Percentiles rank a stretch among this genome's conserved stretches.
Conservation (phyloP, 2,329 filamentous ascomycete species). For the Xylariaceae sp. region DNA sequence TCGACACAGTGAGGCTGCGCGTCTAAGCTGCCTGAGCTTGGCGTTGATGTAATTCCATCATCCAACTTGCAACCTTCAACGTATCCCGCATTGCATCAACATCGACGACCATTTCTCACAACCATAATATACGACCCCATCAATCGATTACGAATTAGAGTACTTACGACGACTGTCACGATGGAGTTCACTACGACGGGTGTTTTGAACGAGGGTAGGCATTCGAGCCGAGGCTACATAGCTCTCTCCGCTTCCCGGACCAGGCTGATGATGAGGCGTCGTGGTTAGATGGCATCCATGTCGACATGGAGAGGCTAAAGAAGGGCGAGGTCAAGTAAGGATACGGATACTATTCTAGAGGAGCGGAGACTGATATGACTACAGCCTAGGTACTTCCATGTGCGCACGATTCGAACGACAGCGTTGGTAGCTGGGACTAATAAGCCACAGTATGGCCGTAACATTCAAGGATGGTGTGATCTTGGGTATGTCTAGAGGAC, state of each 20-base stretch:
- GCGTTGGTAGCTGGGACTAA: conserved; percentile 15
- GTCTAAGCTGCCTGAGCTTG: conserved; percentile 31
- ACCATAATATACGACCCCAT: neutral
- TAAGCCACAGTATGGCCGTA: conserved; percentile 76
- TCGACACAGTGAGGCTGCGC: conserved; percentile 26
- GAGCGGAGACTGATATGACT: conserved; percentile 18
- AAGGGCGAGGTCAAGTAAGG: conserved; percentile 97
- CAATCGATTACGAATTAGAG: conserved; percentile 5
- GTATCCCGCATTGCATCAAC: neutral
- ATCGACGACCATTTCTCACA: neutral
- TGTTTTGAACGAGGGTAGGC: conserved; percentile 57
- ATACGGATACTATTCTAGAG: conserved; percentile 27
- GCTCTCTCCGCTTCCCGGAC: conserved; percentile 17
- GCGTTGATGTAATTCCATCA: conserved; percentile 12
- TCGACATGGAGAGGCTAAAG: conserved; percentile 98
- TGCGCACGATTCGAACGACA: conserved; percentile 43
- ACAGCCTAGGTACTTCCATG: conserved; percentile 94
- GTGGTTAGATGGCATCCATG: conserved; percentile 85
- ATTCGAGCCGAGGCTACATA: conserved; percentile 13
- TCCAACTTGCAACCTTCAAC: conserved; percentile 7
- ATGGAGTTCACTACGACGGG: conserved; percentile 63
- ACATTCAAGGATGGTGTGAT: conserved; percentile 99
- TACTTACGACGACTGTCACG: conserved; percentile 17
- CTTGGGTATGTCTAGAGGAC: conserved; percentile 52
- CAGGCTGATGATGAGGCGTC: conserved; percentile 22